These are phyloP conservation scores for Colletotrichum sp. DNA, from an alignment of 2,329 filamentous ascomycete species.

Conservation along the genomic window DNA sequence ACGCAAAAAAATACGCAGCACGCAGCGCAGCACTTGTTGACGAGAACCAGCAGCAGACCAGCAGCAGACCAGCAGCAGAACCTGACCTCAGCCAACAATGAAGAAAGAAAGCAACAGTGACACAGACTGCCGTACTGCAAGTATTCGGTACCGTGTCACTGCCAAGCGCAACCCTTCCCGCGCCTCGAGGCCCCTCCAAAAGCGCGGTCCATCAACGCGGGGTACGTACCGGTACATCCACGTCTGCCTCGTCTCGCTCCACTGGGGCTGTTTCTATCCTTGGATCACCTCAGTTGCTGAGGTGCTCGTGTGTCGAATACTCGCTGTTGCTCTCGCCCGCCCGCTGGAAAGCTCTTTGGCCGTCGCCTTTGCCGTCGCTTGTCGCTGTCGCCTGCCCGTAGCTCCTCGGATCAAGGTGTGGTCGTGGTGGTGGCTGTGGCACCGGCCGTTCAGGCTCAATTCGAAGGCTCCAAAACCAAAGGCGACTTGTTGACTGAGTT, in stretches of 20 bases:
- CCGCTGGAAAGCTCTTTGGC: not conserved
- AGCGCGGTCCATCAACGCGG: constrained; percentile 3
- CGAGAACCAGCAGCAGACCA: not conserved
- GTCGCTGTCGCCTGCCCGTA: not conserved
- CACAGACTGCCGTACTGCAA: not conserved
- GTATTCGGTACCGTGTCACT: not conserved
- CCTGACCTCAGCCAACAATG: not conserved
- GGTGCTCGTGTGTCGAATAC: not conserved
- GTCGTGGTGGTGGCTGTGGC: constrained; percentile 12
- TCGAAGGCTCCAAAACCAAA: not conserved
- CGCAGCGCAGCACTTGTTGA: not conserved
- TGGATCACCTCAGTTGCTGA: not conserved
- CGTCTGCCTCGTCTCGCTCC: not conserved
- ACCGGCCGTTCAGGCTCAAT: not conserved
- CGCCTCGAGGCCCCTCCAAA: not conserved
- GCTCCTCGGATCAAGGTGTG: not conserved
- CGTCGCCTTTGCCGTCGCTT: not conserved
- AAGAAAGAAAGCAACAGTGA: not conserved
- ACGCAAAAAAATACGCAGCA: not conserved
- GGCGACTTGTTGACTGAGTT: not conserved
- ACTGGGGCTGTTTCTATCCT: constrained; percentile 15
- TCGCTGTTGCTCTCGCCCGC: not conserved
- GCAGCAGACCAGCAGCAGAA: too few relatives aligned
- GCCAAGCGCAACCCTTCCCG: not conserved
- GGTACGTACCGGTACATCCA: constrained; percentile 4